Base-by-base conservation (phyloP, 371 early-diverging fungal genomes). In the Saksenaea vasiformis region DNA sequence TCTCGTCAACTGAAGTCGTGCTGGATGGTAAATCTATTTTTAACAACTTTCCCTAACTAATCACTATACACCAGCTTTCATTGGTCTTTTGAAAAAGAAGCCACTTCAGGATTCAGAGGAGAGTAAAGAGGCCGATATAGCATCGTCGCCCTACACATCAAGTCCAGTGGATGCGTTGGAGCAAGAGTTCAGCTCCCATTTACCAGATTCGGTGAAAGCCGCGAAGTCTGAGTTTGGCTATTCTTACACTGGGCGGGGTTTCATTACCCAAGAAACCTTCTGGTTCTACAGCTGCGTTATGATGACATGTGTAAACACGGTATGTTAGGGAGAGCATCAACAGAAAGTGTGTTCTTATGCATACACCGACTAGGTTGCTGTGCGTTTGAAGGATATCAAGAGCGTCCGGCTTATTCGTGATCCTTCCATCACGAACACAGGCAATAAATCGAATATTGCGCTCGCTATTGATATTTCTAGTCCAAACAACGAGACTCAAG, bases 211-310 rank as follows among this genome's bases (percentile, higher is more conserved):
- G 34, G 63, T 38, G 17, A 39, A 39, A 26, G 37, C 51, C 22
- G 56, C 73, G 9, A 58, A 66, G 28, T 71, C 76, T 1, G 54
- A 56, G 9, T 66, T 55, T 54, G 76, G 77, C 3, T 69, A 70
- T 55, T 72, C 74, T 3, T 80, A 80, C 44, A 66, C 73, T 19
- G 81, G 81, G 0, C 72, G 74, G 38, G 71, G 66, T 0, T 81
- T 71, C 24, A 53, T 81, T 14, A 78, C 78, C 0, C 77, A 78
- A 47, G 68, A 74, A 1, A 72, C 67, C 7, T 66, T 81, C 26
- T 81, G 78, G 77, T 78, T 81, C 37, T 76, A 78, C 53, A 77
- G 78, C 35, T 74, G 73, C 28, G 64, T 77, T 1, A 38, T 75
- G 61, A 67, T 73, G 56, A 65, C 73, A 4, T 79, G 74, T 27